Conservation (phyloP, 768 basidiomycete genomes). For the Mycena alexandri region DNA sequence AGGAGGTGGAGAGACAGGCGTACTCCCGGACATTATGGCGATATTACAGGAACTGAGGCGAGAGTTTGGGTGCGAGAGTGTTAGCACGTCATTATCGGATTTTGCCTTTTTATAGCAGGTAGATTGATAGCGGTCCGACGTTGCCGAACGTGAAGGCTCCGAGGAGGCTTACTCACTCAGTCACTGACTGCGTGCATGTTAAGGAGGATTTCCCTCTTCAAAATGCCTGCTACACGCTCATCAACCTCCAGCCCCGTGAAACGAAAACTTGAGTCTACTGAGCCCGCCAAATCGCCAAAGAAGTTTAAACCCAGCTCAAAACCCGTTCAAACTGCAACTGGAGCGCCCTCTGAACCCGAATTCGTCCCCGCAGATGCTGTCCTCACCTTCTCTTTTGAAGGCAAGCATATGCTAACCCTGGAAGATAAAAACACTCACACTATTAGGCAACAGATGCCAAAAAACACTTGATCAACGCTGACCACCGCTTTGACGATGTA, state of each 20-base stretch:
- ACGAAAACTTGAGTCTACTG: conserved; percentile 21
- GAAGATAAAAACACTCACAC: too few relatives aligned
- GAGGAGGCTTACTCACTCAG: too few relatives aligned
- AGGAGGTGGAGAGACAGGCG: neutral
- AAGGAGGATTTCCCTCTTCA: conserved; percentile 14
- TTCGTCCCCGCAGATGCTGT: conserved; percentile 70
- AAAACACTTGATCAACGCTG: conserved; percentile 73
- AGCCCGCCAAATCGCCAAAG: conserved; percentile 35
- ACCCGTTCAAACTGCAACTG: conserved; percentile 26
- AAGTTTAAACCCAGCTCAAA: conserved; percentile 32
- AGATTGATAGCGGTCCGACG: too few relatives aligned
- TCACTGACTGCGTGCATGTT: conserved; percentile 13
- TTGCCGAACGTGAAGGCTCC: too few relatives aligned
- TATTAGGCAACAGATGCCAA: conserved; percentile 63
- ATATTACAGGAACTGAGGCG: too few relatives aligned
- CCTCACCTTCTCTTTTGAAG: conserved; percentile 80
- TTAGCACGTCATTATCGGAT: neutral
- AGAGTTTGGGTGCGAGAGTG: neutral
- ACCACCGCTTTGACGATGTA: conserved; percentile 77
- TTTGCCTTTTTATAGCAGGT: conserved; percentile 3
- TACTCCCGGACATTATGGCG: conserved; percentile 32
- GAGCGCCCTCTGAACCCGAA: conserved; percentile 38
- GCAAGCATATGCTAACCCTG: too few relatives aligned
- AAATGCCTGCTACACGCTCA: conserved; percentile 53
- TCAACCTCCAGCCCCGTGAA: conserved; percentile 40